A percentile compares a stretch with the other conserved stretches of the same genome.
These are phyloP conservation scores for Xylaria arbuscula DNA, from an alignment of 2,329 filamentous ascomycete species.

Conservation along the genomic window DNA sequence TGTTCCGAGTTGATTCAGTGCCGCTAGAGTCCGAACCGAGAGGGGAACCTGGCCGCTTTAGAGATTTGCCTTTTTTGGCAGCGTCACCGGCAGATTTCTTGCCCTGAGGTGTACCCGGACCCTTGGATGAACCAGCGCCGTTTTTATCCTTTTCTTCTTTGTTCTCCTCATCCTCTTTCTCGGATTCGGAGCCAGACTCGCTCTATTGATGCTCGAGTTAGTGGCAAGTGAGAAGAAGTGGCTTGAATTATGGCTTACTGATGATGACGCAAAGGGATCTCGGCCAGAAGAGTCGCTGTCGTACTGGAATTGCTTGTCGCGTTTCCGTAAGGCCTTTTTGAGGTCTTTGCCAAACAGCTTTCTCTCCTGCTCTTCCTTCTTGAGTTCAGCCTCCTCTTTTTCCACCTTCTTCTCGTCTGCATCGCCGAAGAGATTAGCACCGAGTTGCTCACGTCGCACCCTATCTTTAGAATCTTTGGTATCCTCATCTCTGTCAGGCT, in stretches of 20 bases:
- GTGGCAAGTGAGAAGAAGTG: slow-evolving; percentile 19
- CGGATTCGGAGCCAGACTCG: slow-evolving; percentile 57
- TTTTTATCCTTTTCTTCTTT: slow-evolving; percentile 56
- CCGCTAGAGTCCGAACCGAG: slow-evolving; percentile 91
- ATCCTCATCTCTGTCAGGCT: slow-evolving; percentile 84
- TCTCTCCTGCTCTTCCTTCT: slow-evolving; percentile 74
- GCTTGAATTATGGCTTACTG: slow-evolving; percentile 52
- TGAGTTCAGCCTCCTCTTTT: slow-evolving; percentile 76
- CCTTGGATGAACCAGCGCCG: slow-evolving; percentile 71
- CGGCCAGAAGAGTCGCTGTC: slow-evolving; percentile 71
- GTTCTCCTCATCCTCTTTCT: slow-evolving; percentile 57
- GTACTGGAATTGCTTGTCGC: slow-evolving; percentile 89
- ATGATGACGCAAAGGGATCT: slow-evolving; percentile 66
- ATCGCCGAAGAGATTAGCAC: slow-evolving; percentile 83
- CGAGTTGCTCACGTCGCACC: slow-evolving; percentile 83
- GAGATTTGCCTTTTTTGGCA: slow-evolving; percentile 67
- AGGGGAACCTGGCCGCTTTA: slow-evolving; percentile 88
- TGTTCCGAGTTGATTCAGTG: slow-evolving; percentile 86
- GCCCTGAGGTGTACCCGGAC: slow-evolving; percentile 67
- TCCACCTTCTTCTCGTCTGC: slow-evolving; percentile 78
- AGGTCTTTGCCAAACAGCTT: slow-evolving; percentile 80
- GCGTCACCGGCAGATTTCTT: slow-evolving; percentile 60
- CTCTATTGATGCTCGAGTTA: slow-evolving; percentile 45
- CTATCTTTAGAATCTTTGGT: slow-evolving; percentile 76
- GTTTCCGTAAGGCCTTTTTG: slow-evolving; percentile 82